Conservation (phyloP, 768 basidiomycete genomes). For the Pleurotus platypus region DNA sequence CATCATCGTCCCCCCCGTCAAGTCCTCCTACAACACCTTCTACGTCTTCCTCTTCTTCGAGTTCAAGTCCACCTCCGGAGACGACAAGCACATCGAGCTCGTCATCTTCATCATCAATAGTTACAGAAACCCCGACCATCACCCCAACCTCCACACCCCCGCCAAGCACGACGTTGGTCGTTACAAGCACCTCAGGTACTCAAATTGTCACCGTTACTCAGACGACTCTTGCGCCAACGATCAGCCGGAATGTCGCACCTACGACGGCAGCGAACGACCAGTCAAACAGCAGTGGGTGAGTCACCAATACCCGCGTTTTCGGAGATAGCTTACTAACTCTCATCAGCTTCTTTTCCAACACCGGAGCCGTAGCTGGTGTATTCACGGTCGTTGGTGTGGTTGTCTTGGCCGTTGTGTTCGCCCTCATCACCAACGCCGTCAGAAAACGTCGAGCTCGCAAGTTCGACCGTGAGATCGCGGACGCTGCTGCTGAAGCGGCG, state of each 20-base stretch:
- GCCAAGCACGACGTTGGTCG: background rate
- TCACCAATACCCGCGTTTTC: background rate
- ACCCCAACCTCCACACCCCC: constrained; percentile 17
- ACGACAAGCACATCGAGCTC: constrained; percentile 27
- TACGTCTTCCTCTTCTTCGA: background rate
- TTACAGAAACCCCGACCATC: constrained; percentile 12
- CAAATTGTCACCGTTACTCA: background rate
- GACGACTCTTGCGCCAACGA: background rate
- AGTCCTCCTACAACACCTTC: background rate
- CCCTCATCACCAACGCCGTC: constrained; percentile 44
- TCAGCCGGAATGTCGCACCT: background rate
- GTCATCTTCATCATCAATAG: background rate
- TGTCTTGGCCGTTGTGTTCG: constrained; percentile 45
- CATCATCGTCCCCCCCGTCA: background rate
- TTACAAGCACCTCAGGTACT: background rate
- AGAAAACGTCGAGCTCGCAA: constrained; percentile 61
- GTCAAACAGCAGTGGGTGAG: constrained; percentile 9
- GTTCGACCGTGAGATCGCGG: constrained; percentile 72
- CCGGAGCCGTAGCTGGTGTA: constrained; percentile 65
- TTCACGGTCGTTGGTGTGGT: constrained; percentile 72
- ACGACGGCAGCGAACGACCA: background rate
- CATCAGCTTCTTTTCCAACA: constrained; percentile 68
- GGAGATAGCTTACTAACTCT: background rate
- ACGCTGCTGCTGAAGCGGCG: constrained; percentile 65
- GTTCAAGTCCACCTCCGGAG: background rate